Base-by-base conservation (phyloP, 2,329 filamentous ascomycete species). In the Alternaria alternata region DNA sequence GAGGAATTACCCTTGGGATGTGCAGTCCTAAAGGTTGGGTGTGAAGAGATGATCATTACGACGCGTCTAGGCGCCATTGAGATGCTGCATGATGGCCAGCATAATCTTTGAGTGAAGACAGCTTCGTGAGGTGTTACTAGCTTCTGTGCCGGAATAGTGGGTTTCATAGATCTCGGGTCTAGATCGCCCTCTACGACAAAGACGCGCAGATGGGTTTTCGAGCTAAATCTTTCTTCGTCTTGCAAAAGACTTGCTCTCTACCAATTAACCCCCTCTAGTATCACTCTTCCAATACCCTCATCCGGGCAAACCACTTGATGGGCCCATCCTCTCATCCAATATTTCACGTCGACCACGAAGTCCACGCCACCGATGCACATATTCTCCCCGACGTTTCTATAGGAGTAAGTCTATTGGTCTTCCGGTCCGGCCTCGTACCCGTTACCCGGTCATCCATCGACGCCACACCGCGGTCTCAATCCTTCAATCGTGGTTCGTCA, bases 221-320 rank as follows among this genome's bases (percentile, higher is more conserved):
- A n/a, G 16, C 16, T 38, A 38, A 1, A 38, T 0, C 8, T 2
- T 4, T 38, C 7, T 8, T 7, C 32, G 1, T 2, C 6, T 39
- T 4, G 3, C 8, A 9, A 5, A 20, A 39, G n/a, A 11, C 3
- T 26, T 1, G 3, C n/a, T 7, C 34, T 38, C 34, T 7, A 18
- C 16, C 1, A 3, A n/a, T 0, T n/a, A n/a, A 2, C 0, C 3
- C 34, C 2, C 8, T n/a, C 4, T 7, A 12, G 18, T 11, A 41
- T 41, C 18, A 34, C 30, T 48, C 7, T n/a, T 36, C 8, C 7
- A 7, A 24, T 12, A 6, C 46, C 12, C 18, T 48, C 14, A 5
- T 11, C 14, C 8, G 11, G 20, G 4, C 4, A 16, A 14, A 22
- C 11, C n/a, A 16, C 28, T 18, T n/a, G 28, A 48, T 48, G 18